phyloP scores from a whole-genome alignment of 352 stramenopile genomes.

The Phytopythium chamaehyphon region DNA sequence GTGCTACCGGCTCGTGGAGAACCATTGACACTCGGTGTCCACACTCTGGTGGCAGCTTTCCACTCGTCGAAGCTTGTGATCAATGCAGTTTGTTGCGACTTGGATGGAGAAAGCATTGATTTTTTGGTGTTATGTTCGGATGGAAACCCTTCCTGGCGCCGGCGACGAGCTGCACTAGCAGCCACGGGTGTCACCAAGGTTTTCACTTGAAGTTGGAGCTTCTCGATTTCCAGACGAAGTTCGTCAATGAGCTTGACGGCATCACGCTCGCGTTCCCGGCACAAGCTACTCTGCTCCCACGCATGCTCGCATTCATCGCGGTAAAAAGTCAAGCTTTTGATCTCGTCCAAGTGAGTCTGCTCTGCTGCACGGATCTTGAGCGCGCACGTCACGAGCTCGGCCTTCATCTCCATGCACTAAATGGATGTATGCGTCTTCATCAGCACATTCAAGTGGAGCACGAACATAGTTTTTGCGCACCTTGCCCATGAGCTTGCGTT shows the following conservation, averaged over 20 bases:
- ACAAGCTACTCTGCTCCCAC: constrained; percentile 53
- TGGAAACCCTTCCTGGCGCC: constrained; percentile 5
- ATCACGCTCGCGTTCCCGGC: constrained; percentile 54
- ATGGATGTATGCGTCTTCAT: too few species aligned
- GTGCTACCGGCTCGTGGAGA: constrained; percentile 17
- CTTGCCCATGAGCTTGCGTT: constrained; percentile 61
- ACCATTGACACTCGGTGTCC: constrained; percentile 20
- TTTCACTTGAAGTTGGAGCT: constrained; percentile 50
- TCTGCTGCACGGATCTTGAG: constrained; percentile 54
- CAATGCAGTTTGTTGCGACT: neutral
- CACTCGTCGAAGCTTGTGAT: constrained; percentile 59
- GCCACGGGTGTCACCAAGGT: constrained; percentile 19
- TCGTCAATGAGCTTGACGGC: constrained; percentile 68
- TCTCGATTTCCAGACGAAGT: constrained; percentile 53
- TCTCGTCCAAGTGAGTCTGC: constrained; percentile 62
- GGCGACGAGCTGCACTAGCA: constrained; percentile 1
- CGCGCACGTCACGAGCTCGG: constrained; percentile 51
- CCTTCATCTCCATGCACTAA: constrained; percentile 64
- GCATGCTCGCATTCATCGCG: constrained; percentile 68
- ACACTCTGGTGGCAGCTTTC: constrained; percentile 52
- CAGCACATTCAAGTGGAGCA: too few species aligned
- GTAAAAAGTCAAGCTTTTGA: constrained; percentile 70
- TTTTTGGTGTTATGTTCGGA: constrained; percentile 6
- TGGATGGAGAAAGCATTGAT: constrained; percentile 2
- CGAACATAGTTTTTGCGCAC: too few species aligned